These are phyloP conservation scores for Pleurotus pulmonarius DNA, from an alignment of 768 basidiomycete genomes.

Conservation along the genomic window DNA sequence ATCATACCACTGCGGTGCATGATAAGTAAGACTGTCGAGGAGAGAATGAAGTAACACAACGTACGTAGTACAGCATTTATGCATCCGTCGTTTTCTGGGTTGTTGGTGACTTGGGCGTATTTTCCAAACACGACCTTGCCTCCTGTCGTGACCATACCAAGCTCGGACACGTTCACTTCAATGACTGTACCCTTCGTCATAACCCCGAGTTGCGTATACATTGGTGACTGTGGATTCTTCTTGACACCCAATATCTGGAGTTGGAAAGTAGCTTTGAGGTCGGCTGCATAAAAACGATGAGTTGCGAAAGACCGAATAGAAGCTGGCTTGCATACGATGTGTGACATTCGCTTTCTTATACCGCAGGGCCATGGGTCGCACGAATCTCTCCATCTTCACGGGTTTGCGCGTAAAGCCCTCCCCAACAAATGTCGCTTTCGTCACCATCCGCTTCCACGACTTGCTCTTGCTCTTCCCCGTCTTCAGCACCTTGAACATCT, in stretches of 20 bases:
- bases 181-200: conserved; percentile 98
- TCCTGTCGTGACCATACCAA: conserved; percentile 96
- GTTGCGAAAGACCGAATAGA: background rate
- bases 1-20: no score
- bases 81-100: conserved; percentile 95
- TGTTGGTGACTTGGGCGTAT: conserved; percentile 92
- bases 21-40: no score
- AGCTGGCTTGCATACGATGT: conserved; percentile 66
- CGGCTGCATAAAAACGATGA: conserved; percentile 49
- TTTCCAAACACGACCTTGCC: conserved; percentile 94
- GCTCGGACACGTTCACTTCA: conserved; percentile 98
- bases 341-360: conserved; percentile 99
- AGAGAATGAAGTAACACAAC: conserved; percentile 24
- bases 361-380: conserved; percentile 94
- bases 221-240: conserved; percentile 99
- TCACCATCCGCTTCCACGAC: conserved; percentile 99
- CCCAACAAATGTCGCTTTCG: conserved; percentile 98
- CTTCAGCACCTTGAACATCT: conserved; percentile 99
- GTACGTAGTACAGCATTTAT: conserved; percentile 90
- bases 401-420: conserved; percentile 98
- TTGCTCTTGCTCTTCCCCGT: conserved; percentile 96
- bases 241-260: conserved; percentile 96
- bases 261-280: conserved; percentile 98
- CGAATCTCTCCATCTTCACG: conserved; percentile 98
- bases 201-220: conserved; percentile 95